phyloP scores from a whole-genome alignment of 2,329 filamentous ascomycete species.

The Fusarium annulatum region DNA sequence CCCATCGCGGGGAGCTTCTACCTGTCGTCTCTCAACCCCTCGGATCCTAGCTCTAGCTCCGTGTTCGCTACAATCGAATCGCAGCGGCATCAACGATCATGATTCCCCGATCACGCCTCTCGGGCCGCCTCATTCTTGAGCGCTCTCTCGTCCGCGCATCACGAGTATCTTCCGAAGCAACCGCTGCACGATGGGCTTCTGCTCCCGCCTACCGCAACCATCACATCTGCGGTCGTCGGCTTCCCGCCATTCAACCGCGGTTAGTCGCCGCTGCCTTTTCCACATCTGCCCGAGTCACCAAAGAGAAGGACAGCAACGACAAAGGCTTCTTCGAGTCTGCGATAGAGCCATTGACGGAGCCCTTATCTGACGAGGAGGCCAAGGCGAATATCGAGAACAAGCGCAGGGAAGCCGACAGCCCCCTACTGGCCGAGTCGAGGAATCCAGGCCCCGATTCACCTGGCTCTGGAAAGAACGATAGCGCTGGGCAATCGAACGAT shows the following conservation, averaged over 20 bases:
- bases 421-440: constrained; percentile 61
- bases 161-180: constrained; percentile 40
- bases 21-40: constrained; percentile 6
- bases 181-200: constrained; percentile 44
- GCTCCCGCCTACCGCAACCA: constrained; percentile 44
- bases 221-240: constrained; percentile 49
- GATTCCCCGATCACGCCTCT: constrained; percentile 56
- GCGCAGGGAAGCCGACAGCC: constrained; percentile 56
- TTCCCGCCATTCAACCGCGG: constrained; percentile 45
- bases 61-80: constrained; percentile 18
- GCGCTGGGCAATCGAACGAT: constrained; percentile 56
- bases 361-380: constrained; percentile 64
- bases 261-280: constrained; percentile 51
- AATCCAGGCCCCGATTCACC: constrained; percentile 54
- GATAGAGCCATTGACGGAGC: constrained; percentile 55
- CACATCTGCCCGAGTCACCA: constrained; percentile 49
- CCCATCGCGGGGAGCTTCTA: constrained; percentile 44
- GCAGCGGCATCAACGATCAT: constrained; percentile 43
- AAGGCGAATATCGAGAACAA: constrained; percentile 63
- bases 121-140: constrained; percentile 54
- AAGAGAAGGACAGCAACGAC: constrained; percentile 52
- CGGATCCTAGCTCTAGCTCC: constrained; percentile 31
- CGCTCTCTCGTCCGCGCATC: constrained; percentile 47
- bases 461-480: constrained; percentile 60
- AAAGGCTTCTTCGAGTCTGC: constrained; percentile 65